Conservation (phyloP, 2,329 filamentous ascomycete species). For the Fusarium hostae region DNA sequence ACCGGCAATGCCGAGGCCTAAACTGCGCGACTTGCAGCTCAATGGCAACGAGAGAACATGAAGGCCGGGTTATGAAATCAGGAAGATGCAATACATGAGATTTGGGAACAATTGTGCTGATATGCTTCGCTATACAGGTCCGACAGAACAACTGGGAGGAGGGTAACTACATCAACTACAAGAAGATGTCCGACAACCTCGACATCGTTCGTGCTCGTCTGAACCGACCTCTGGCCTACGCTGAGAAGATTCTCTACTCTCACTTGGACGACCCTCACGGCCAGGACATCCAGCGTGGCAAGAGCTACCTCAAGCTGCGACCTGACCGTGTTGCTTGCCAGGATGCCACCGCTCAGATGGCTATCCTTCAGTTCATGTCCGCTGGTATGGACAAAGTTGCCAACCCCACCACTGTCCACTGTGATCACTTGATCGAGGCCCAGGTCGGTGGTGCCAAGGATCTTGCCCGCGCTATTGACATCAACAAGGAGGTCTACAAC, state of each 20-base stretch:
- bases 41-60: not conserved
- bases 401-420: constrained; percentile 96
- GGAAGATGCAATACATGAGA: not conserved
- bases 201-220: constrained; percentile 87
- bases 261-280: constrained; percentile 96
- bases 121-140: constrained; percentile 60
- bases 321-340: constrained; percentile 99
- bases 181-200: constrained; percentile 99
- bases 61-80: not conserved
- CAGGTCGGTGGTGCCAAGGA: constrained; percentile 94
- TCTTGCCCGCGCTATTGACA: constrained; percentile 86
- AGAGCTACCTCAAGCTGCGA: constrained; percentile 94
- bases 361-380: constrained; percentile 99
- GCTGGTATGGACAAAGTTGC: constrained; percentile 95
- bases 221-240: constrained; percentile 92
- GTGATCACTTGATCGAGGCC: constrained; percentile 98
- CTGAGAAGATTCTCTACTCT: constrained; percentile 99
- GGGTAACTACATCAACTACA: constrained; percentile 98
- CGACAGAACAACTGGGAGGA: constrained; percentile 98
- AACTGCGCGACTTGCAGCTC: not conserved
- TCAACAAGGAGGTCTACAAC: constrained; percentile 99
- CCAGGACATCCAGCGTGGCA: constrained; percentile 95
- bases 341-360: constrained; percentile 99
- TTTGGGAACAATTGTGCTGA: constrained; percentile 28
- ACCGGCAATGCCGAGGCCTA: constrained; percentile 9